Evolutionary conservation across 2,329 filamentous ascomycete species (phyloP).

Genomic region (Claviceps sp.): DNA sequence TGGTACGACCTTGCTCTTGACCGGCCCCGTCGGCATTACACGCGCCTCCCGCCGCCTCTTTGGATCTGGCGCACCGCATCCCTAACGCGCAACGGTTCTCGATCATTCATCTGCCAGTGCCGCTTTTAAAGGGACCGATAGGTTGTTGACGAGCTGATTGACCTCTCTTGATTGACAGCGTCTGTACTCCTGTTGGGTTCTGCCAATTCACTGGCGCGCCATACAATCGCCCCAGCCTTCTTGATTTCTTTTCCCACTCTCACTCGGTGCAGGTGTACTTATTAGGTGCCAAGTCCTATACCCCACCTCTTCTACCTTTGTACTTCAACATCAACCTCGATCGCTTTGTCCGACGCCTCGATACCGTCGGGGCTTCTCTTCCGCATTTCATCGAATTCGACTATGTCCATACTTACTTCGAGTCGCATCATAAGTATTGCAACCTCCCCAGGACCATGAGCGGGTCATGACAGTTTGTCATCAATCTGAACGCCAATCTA

Average conservation of each 20-base stretch:
- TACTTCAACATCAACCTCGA: background rate
- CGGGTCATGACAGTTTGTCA: conserved; percentile 9
- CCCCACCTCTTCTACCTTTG: background rate
- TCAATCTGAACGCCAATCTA: background rate
- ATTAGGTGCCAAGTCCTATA: too few relatives aligned
- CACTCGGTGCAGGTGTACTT: too few relatives aligned
- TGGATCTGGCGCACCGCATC: background rate
- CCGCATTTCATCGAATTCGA: conserved; percentile 1
- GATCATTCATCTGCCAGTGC: background rate
- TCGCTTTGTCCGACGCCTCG: background rate
- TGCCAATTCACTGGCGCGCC: too few relatives aligned
- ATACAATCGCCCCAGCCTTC: too few relatives aligned
- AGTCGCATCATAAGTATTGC: conserved; percentile 13
- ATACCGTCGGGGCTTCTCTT: background rate
- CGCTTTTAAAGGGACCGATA: background rate
- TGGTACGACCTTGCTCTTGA: background rate
- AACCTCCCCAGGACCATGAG: conserved; percentile 23
- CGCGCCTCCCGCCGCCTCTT: background rate
- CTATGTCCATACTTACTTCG: conserved; percentile 8
- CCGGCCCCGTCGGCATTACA: background rate
- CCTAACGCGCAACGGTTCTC: background rate
- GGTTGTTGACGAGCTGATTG: background rate
- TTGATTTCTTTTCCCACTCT: too few relatives aligned
- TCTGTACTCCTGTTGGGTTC: too few relatives aligned
- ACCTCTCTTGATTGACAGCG: background rate